A percentile compares a stretch with the other conserved stretches of the same genome.
phyloP scores from a whole-genome alignment of 805 yeast species.

The Isabelozyma pseudorhagii region DNA sequence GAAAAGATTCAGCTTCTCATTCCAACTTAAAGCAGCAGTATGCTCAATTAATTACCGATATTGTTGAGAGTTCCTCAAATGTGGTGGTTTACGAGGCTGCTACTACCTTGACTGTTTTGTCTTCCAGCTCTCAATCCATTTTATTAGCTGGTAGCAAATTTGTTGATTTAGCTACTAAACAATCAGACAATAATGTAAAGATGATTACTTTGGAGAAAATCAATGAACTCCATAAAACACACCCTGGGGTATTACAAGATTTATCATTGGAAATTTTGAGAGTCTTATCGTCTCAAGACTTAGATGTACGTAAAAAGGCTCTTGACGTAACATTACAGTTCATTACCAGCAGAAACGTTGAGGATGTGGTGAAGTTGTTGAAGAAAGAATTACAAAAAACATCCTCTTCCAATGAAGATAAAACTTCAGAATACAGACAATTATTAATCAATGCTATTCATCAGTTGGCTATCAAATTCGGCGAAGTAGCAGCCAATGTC shows the following conservation, averaged over 20 bases:
- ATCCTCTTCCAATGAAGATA: slow-evolving; percentile 69
- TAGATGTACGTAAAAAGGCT: slow-evolving; percentile 88
- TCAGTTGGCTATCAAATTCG: slow-evolving; percentile 80
- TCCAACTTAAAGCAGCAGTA: slow-evolving; percentile 70
- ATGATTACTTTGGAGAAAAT: slow-evolving; percentile 87
- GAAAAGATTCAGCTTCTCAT: slow-evolving; percentile 68
- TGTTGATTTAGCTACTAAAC: slow-evolving; percentile 84
- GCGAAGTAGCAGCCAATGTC: slow-evolving; percentile 87
- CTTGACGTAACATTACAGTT: slow-evolving; percentile 78
- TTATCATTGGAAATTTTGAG: slow-evolving; percentile 82
- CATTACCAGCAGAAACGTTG: slow-evolving; percentile 84
- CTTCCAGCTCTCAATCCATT: slow-evolving; percentile 64
- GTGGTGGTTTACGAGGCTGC: slow-evolving; percentile 92
- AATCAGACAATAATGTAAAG: slow-evolving; percentile 93
- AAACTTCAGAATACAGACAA: slow-evolving; percentile 83
- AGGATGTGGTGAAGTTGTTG: slow-evolving; percentile 86
- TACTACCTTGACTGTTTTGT: slow-evolving; percentile 62
- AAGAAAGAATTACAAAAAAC: slow-evolving; percentile 87
- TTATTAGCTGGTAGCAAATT: slow-evolving; percentile 80
- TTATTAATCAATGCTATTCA: slow-evolving; percentile 84
- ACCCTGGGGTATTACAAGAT: slow-evolving; percentile 83
- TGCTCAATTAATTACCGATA: slow-evolving; percentile 64
- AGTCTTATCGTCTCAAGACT: slow-evolving; percentile 81
- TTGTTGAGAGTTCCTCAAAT: slow-evolving; percentile 66
- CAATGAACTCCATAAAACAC: slow-evolving; percentile 64